These are phyloP conservation scores for Coemansia sp. DNA, from an alignment of 192 early-diverging fungal genomes.

Conservation along the genomic window DNA sequence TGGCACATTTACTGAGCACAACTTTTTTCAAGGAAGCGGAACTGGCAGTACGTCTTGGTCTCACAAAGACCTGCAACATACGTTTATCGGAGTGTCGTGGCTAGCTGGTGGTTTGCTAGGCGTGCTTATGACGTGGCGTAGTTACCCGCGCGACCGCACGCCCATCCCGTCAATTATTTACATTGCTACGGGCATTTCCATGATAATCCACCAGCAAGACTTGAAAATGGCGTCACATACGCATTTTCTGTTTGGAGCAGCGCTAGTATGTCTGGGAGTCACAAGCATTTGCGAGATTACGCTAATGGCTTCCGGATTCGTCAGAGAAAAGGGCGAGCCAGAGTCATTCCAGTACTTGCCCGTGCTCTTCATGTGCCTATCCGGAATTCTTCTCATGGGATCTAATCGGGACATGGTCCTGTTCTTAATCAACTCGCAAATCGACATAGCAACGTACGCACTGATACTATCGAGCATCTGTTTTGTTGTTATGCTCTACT, in stretches of 20 bases:
- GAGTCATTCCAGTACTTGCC: slow-evolving; percentile 44
- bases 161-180: slow-evolving; percentile 63
- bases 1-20: slow-evolving; percentile 72
- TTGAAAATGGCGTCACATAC: slow-evolving; percentile 53
- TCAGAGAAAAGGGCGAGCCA: slow-evolving; percentile 29
- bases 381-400: slow-evolving; percentile 67
- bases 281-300: slow-evolving; percentile 61
- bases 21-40: slow-evolving; percentile 45
- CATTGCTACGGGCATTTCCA: slow-evolving; percentile 62
- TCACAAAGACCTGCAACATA: slow-evolving; percentile 70
- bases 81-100: slow-evolving; percentile 67
- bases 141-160: slow-evolving; percentile 47
- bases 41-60: slow-evolving; percentile 47
- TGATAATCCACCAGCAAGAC: slow-evolving; percentile 65
- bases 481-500: slow-evolving; percentile 59
- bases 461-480: slow-evolving; percentile 58
- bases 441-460: slow-evolving; percentile 61
- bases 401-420: slow-evolving; percentile 63
- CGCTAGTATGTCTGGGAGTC: slow-evolving; percentile 56
- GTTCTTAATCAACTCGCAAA: slow-evolving; percentile 38
- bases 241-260: slow-evolving; percentile 67
- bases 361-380: slow-evolving; percentile 54
- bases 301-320: slow-evolving; percentile 18
- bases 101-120: slow-evolving; percentile 61
- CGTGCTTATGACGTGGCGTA: slow-evolving; percentile 43